Percentiles rank a stretch among this genome's conserved stretches.
Evolutionary conservation across 495 filamentous ascomycete genomes (phyloP).

Genomic region (Umbilicaria muhlenbergii): DNA sequence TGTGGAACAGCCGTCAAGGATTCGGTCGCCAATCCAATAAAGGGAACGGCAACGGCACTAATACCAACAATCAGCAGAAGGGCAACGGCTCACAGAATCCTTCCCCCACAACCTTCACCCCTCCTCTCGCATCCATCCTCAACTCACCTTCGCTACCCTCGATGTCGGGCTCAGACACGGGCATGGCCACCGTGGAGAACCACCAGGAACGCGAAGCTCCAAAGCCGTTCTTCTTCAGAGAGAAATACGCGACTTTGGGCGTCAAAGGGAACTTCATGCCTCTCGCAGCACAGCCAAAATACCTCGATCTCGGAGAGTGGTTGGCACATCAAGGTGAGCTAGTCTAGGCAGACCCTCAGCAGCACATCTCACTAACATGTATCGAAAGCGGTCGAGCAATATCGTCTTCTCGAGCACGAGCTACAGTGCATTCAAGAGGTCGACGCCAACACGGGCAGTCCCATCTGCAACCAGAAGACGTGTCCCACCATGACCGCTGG

Average conservation of each 20-base stretch:
- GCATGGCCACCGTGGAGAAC: conserved; percentile 33
- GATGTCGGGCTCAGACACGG: conserved; percentile 34
- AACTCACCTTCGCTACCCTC: conserved; percentile 41
- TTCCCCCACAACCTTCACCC: conserved; percentile 31
- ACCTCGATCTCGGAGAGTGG: conserved; percentile 86
- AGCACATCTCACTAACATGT: conserved; percentile 9
- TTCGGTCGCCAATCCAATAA: conserved; percentile 16
- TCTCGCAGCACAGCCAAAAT: conserved; percentile 72
- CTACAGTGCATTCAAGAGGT: conserved; percentile 66
- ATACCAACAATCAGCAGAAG: conserved; percentile 29
- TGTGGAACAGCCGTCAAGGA: conserved; percentile 16
- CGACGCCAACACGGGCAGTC: conserved; percentile 49
- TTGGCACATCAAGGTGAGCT: conserved; percentile 74
- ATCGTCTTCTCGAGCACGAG: conserved; percentile 71
- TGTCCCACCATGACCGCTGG: conserved; percentile 90
- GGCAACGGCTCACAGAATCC: conserved; percentile 32
- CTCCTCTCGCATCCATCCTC: conserved; percentile 39
- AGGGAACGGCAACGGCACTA: conserved; percentile 35
- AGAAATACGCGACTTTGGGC: conserved; percentile 68
- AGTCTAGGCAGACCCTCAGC: not conserved
- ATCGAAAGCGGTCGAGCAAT: conserved; percentile 52
- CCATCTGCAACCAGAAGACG: conserved; percentile 65
- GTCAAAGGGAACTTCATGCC: conserved; percentile 97
- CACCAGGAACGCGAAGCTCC: conserved; percentile 29
- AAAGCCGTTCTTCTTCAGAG: conserved; percentile 54